Evolutionary conservation across 1,284 basidiomycete genomes (phyloP), one percentile per base, ranked within the genome.

Genomic region (Tilletia indica): DNA sequence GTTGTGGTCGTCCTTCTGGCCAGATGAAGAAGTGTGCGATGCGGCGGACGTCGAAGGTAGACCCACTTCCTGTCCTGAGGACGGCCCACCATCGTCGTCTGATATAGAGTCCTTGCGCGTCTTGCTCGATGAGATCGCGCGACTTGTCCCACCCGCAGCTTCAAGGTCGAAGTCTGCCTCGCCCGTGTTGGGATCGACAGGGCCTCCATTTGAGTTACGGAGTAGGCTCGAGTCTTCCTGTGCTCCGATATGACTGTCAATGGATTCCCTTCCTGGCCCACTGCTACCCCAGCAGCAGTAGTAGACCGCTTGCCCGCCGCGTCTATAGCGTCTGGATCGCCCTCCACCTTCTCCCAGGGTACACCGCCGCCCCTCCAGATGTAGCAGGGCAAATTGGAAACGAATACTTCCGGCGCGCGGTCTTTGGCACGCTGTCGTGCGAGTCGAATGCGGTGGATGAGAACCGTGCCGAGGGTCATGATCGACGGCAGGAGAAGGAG

Each of bases 401-500:
- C 80, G 4, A 80, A 77, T 2, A 75, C 68, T 67, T 83, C 74
- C 0, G 83, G 81, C 1, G 83, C 83, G 36, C 83, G 74, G 47
- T 83, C 81, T 49, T 79, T 80, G 36, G 77, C 73, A 21, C 80
- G 72, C 67, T 81, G 78, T n/a, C 77, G 74, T 4, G 75, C 67
- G 68, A 75, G 69, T 19, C 79, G 77, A 48, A 83, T 71, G 49
- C 80, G 76, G 63, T 84, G 81, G 3, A 78, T 70, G 31, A 83
- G 76, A 56, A 84, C 73, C 12, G 78, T 80, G 25, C 73, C 69
- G 16, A 84, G 71, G 8, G 81, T 82, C 76, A 83, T 77, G 61
- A 83, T 72, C 8, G 82, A 82, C 0, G 83, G 83, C 8, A 84
- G 69, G 4, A 84, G 73, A n/a, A 83, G 73, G 16, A 84, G 69